Percentiles rank a stretch among this genome's conserved stretches.
Conservation (phyloP, 768 basidiomycete species). For the Trametes cinnabarina region DNA sequence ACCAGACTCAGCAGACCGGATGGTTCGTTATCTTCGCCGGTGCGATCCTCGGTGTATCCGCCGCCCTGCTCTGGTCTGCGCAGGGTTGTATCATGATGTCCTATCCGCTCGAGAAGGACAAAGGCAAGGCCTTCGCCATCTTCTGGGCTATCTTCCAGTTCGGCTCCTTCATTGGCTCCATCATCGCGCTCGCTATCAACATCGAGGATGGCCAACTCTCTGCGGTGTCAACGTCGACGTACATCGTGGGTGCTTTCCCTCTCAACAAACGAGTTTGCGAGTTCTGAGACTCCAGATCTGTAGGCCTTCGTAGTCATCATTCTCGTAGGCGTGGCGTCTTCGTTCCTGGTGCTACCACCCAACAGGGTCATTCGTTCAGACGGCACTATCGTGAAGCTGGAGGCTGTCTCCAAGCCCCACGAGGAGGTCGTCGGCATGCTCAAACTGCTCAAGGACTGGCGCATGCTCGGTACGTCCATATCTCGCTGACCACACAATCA, state of each 20-base stretch:
- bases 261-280: neutral
- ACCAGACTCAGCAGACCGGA: slow-evolving; percentile 36
- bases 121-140: slow-evolving; percentile 48
- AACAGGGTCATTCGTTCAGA: slow-evolving; percentile 38
- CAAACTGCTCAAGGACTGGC: slow-evolving; percentile 40
- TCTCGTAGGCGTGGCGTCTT: slow-evolving; percentile 38
- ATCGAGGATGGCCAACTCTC: slow-evolving; percentile 31
- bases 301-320: slow-evolving; percentile 46
- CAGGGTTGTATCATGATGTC: slow-evolving; percentile 55
- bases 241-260: slow-evolving; percentile 32
- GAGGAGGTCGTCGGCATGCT: slow-evolving; percentile 31
- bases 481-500: no score
- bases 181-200: slow-evolving; percentile 46
- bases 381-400: slow-evolving; percentile 39
- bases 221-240: slow-evolving; percentile 40
- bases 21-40: slow-evolving; percentile 51
- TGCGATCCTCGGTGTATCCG: slow-evolving; percentile 48
- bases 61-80: slow-evolving; percentile 53
- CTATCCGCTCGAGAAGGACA: slow-evolving; percentile 56
- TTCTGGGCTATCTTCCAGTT: slow-evolving; percentile 54
- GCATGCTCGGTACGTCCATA: slow-evolving; percentile 32
- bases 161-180: slow-evolving; percentile 42
- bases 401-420: slow-evolving; percentile 31
- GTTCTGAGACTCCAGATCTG: neutral
- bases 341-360: slow-evolving; percentile 38